Percentiles rank a stretch among this genome's conserved stretches.
Conservation (phyloP, 331 rosid species). For the Pyrus hybrid region DNA sequence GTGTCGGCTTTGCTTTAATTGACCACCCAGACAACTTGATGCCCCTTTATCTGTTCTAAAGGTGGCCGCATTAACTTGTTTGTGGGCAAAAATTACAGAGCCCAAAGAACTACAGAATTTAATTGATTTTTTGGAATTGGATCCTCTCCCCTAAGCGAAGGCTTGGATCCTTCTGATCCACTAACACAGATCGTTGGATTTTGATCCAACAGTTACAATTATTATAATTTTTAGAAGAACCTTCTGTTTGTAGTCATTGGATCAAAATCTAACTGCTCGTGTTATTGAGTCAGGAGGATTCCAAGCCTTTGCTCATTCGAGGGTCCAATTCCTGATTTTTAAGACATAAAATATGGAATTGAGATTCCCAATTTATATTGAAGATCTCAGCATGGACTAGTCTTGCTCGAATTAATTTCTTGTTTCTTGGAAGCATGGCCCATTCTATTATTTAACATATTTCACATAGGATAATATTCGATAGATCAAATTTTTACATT, state of each 20-base stretch:
- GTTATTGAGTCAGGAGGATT: too few species aligned
- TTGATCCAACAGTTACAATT: too few species aligned
- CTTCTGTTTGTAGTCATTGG: too few species aligned
- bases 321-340: too few species aligned
- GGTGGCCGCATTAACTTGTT: neutral
- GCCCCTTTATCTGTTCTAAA: neutral
- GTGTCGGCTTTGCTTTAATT: neutral
- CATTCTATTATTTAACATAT: neutral
- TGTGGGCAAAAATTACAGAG: neutral
- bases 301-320: too few species aligned
- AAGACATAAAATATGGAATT: neutral
- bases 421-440: neutral
- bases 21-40: neutral
- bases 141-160: too few species aligned
- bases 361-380: neutral
- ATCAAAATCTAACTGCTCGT: too few species aligned
- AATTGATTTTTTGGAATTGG: neutral
- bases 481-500: fast-evolving
- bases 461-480: too few species aligned
- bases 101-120: neutral
- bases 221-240: too few species aligned
- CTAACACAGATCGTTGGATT: too few species aligned
- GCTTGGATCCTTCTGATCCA: too few species aligned
- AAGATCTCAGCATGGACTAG: neutral
- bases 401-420: neutral